These are phyloP conservation scores for Naganishia onofrii DNA, from an alignment of 768 basidiomycete species.

Conservation along the genomic window DNA sequence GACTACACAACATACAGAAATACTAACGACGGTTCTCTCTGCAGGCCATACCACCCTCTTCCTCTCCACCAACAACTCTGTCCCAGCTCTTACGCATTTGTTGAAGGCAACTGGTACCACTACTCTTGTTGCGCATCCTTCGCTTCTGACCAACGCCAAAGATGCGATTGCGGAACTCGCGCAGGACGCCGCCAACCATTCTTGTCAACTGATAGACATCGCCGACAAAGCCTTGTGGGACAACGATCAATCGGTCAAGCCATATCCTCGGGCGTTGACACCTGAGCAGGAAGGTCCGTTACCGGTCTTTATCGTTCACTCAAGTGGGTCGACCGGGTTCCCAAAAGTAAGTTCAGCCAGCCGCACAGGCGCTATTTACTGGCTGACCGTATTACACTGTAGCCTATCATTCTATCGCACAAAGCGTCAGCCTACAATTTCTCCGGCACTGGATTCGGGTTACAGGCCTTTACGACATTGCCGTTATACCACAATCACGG, in stretches of 20 bases:
- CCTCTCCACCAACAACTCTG: slow-evolving; percentile 14
- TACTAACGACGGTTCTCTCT: too few relatives aligned
- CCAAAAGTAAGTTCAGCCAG: slow-evolving; percentile 44
- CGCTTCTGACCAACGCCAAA: background rate
- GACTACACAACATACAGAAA: too few relatives aligned
- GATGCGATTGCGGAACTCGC: slow-evolving; percentile 21
- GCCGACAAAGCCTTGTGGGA: slow-evolving; percentile 10
- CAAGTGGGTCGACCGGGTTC: slow-evolving; percentile 56
- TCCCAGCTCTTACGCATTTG: slow-evolving; percentile 10
- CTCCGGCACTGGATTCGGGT: slow-evolving; percentile 50
- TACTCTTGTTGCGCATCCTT: slow-evolving; percentile 17
- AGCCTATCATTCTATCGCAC: slow-evolving; percentile 56
- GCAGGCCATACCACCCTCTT: slow-evolving; percentile 24
- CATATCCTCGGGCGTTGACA: slow-evolving; percentile 39
- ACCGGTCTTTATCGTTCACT: slow-evolving; percentile 55
- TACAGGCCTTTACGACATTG: slow-evolving; percentile 53
- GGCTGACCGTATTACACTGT: background rate
- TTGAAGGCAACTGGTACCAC: slow-evolving; percentile 21
- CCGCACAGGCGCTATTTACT: too few relatives aligned
- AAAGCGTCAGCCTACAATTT: slow-evolving; percentile 54
- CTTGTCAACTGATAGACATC: slow-evolving; percentile 14
- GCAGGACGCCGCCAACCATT: slow-evolving; percentile 1
- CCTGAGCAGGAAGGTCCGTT: slow-evolving; percentile 51
- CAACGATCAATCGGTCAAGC: slow-evolving; percentile 6
- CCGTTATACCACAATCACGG: slow-evolving; percentile 54